Conservation (phyloP, 75 land plant species). For the Pinus albicaulis region DNA sequence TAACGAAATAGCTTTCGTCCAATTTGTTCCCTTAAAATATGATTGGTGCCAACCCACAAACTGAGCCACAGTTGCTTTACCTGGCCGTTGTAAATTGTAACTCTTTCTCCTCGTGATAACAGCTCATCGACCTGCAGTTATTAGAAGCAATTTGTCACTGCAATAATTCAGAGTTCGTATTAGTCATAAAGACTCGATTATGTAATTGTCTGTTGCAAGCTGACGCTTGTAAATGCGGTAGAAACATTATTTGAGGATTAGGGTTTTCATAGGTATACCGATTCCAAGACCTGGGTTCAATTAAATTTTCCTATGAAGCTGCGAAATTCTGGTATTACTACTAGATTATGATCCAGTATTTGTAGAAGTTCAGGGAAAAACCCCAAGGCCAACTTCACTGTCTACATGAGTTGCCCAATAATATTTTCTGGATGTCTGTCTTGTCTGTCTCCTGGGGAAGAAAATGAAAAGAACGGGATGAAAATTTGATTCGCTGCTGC, state of each 20-base stretch:
- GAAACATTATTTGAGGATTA: not conserved
- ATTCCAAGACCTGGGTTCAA: not conserved
- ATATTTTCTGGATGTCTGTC: not conserved
- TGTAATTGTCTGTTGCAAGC: not conserved
- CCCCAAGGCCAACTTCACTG: not conserved
- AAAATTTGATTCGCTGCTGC: not conserved
- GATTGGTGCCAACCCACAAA: not conserved
- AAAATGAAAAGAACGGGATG: not conserved
- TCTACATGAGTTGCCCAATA: not conserved
- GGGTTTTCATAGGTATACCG: not conserved
- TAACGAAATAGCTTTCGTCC: no score
- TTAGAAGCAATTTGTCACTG: not conserved
- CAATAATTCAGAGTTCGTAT: not conserved
- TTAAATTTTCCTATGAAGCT: not conserved
- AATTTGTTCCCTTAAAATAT: no score
- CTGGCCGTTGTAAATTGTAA: constrained; percentile 88
- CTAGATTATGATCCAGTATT: no score
- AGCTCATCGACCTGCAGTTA: constrained; percentile 77
- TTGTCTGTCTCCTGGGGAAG: not conserved
- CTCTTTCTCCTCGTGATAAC: constrained; percentile 64
- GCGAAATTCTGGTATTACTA: no score
- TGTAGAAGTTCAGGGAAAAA: no score
- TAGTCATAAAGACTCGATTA: not conserved
- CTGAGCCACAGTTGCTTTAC: constrained; percentile 24
- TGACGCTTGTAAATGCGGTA: not conserved